Conservation (phyloP, 306 rosid species). For the Pyrus pyrifolia region DNA sequence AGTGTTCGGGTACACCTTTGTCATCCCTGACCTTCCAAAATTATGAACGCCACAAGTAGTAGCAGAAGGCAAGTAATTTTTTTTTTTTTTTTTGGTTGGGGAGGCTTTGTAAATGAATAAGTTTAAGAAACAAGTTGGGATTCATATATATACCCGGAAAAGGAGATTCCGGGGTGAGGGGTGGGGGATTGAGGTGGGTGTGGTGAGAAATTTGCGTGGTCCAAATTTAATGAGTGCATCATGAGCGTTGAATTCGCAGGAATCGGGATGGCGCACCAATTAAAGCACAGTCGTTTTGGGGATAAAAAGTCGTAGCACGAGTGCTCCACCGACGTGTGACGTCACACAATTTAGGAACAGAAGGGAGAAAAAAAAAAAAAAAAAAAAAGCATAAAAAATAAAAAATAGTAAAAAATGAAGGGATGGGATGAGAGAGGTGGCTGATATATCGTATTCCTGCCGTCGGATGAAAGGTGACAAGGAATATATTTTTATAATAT, state of each 20-base stretch:
- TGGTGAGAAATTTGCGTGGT: background rate
- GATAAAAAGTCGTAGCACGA: background rate
- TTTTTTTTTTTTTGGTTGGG: no score
- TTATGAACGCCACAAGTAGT: background rate
- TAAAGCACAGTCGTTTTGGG: background rate
- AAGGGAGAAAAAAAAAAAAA: background rate
- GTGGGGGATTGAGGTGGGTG: background rate
- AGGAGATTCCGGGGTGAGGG: background rate
- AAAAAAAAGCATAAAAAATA: background rate
- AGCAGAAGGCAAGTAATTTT: background rate
- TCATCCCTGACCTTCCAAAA: slow-evolving; percentile 27
- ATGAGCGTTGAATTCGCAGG: background rate
- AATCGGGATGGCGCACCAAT: background rate
- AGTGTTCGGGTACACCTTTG: slow-evolving; percentile 55
- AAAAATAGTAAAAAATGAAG: background rate
- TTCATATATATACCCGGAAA: background rate
- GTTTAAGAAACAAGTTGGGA: background rate
- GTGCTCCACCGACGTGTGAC: slow-evolving; percentile 4
- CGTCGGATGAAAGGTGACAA: slow-evolving; percentile 1
- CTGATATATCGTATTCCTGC: background rate
- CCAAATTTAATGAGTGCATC: background rate
- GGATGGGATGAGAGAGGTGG: background rate
- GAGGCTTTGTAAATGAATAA: background rate
- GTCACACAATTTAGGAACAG: background rate
- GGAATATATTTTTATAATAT: background rate